These are phyloP conservation scores for Taxawa tesnikishii DNA, from an alignment of 2,329 filamentous ascomycete species.

Conservation along the genomic window DNA sequence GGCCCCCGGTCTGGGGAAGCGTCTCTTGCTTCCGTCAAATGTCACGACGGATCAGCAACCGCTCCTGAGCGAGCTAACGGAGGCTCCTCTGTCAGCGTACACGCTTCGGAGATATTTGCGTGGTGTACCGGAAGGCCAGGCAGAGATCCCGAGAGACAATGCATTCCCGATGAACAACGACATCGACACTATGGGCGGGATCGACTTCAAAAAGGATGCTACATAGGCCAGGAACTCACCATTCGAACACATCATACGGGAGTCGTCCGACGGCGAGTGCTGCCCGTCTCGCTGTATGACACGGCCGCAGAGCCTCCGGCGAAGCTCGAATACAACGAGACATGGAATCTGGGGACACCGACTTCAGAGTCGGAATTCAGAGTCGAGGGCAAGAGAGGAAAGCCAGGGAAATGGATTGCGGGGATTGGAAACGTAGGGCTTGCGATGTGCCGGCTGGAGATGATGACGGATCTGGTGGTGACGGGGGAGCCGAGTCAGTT, in stretches of 20 bases:
- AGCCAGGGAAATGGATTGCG: constrained; percentile 64
- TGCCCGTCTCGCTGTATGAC: constrained; percentile 66
- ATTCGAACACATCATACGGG: constrained; percentile 92
- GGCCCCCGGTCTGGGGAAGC: constrained; percentile 22
- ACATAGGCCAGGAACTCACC: constrained; percentile 91
- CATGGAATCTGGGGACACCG: constrained; percentile 17
- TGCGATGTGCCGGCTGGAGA: constrained; percentile 74
- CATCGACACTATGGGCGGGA: constrained; percentile 70
- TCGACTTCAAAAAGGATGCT: constrained; percentile 97
- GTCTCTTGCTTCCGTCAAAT: constrained; percentile 16
- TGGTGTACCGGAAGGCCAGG: constrained; percentile 75
- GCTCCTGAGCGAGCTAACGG: constrained; percentile 25
- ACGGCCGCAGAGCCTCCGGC: constrained; percentile 26
- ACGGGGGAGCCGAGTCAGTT: constrained; percentile 54
- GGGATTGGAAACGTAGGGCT: constrained; percentile 79
- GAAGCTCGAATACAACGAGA: constrained; percentile 36
- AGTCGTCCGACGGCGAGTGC: constrained; percentile 78
- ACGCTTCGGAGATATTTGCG: constrained; percentile 63
- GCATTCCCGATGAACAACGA: constrained; percentile 82
- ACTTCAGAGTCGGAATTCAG: constrained; percentile 36
- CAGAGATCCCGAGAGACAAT: constrained; percentile 58
- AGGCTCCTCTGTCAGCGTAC: constrained; percentile 41
- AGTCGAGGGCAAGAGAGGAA: constrained; percentile 39
- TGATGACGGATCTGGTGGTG: constrained; percentile 71
- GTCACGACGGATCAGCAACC: constrained; percentile 19